Conservation (phyloP, 768 basidiomycete species). For the Lenzites betulinus region DNA sequence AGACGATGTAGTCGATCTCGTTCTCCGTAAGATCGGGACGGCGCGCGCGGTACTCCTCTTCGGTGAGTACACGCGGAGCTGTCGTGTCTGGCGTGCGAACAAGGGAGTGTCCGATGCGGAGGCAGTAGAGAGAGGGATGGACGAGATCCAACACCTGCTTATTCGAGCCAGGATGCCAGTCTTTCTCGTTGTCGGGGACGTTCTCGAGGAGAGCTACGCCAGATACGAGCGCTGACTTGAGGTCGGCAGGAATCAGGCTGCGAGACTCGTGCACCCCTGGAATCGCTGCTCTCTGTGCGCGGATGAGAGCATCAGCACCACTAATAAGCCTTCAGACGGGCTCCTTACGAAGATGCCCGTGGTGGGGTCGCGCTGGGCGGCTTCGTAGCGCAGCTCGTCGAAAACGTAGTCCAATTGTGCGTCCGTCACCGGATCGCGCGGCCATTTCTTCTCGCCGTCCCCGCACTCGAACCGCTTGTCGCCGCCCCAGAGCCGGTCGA, state of each 20-base stretch:
- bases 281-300: not conserved
- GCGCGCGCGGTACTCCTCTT: not conserved
- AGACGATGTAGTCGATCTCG: slow-evolving; percentile 12
- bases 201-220: slow-evolving; percentile 34
- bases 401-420: slow-evolving; percentile 19
- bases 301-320: no score
- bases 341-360: slow-evolving; percentile 16
- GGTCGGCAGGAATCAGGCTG: slow-evolving; percentile 3
- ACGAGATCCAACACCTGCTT: slow-evolving; percentile 47
- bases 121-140: slow-evolving; percentile 46
- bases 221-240: not conserved
- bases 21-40: not conserved
- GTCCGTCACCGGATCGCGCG: slow-evolving; percentile 6
- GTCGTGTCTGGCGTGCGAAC: not conserved
- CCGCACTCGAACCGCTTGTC: not conserved
- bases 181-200: slow-evolving; percentile 39
- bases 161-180: slow-evolving; percentile 51
- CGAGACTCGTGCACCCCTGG: slow-evolving; percentile 5
- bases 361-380: slow-evolving; percentile 4
- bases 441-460: slow-evolving; percentile 8
- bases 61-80: not conserved
- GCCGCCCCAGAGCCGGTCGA: slow-evolving; percentile 1
- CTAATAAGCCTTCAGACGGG: no score
- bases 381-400: slow-evolving; percentile 7
- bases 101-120: slow-evolving; percentile 21